Percentiles rank a stretch among this genome's conserved stretches.
Conservation (phyloP, 208 protist genomes). For the Tritrichomonas musculus region DNA sequence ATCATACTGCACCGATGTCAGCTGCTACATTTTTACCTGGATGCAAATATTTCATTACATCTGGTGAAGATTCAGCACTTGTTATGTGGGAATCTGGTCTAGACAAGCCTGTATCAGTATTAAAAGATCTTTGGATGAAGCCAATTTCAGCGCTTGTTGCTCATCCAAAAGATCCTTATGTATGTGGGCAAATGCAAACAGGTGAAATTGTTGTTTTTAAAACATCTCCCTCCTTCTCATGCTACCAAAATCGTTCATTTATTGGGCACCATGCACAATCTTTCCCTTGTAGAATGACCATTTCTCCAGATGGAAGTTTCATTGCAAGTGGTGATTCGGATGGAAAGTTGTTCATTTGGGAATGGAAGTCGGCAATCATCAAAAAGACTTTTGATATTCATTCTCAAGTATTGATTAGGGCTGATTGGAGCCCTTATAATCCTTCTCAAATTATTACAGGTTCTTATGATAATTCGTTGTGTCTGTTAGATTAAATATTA, state of each 20-base stretch:
- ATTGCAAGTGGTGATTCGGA: neutral
- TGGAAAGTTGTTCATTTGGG: neutral
- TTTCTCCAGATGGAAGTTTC: slow-evolving; percentile 19
- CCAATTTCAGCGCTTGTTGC: neutral
- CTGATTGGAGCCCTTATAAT: neutral
- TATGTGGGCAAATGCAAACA: neutral
- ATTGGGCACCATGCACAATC: neutral
- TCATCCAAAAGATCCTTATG: neutral
- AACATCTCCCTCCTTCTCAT: neutral
- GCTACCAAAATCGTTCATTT: neutral
- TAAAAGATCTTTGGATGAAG: neutral
- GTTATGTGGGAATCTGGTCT: neutral
- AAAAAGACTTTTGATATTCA: neutral
- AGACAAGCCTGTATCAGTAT: neutral
- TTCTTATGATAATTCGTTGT: neutral
- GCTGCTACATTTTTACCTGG: neutral
- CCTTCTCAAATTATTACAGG: neutral
- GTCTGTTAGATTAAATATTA: neutral
- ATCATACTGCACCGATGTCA: neutral
- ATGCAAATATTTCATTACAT: slow-evolving; percentile 1
- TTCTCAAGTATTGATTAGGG: neutral
- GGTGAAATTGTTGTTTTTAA: slow-evolving; percentile 16
- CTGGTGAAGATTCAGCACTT: neutral
- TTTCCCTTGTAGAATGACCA: neutral
- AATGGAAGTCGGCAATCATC: neutral